phyloP scores from a whole-genome alignment of 768 basidiomycete genomes.

The Calocera cornea region DNA sequence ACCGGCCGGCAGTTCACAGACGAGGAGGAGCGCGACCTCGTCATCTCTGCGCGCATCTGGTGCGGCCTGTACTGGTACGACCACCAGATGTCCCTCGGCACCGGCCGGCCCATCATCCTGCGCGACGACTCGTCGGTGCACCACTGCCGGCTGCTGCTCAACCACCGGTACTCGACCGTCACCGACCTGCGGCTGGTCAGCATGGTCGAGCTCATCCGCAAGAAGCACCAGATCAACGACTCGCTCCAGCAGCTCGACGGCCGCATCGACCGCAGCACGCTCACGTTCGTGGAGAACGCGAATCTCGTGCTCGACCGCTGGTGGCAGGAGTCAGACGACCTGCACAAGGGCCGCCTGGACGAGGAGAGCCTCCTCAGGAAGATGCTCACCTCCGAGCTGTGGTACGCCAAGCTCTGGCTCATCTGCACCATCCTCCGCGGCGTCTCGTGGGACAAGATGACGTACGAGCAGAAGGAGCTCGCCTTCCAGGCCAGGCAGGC shows the following conservation, averaged over 20 bases:
- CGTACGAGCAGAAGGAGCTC: constrained; percentile 84
- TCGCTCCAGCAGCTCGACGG: constrained; percentile 76
- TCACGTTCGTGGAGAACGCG: constrained; percentile 77
- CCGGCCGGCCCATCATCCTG: constrained; percentile 77
- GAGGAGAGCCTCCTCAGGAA: constrained; percentile 76
- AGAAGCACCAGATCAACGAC: constrained; percentile 94
- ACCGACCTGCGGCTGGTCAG: constrained; percentile 84
- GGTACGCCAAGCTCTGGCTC: constrained; percentile 90
- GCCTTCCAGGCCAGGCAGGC: constrained; percentile 94
- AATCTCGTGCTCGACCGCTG: constrained; percentile 78
- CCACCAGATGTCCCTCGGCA: constrained; percentile 88
- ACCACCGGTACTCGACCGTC: constrained; percentile 74
- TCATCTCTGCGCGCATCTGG: constrained; percentile 89
- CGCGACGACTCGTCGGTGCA: constrained; percentile 79
- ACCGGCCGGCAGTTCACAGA: constrained; percentile 40
- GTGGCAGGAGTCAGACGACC: constrained; percentile 77
- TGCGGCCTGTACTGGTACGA: constrained; percentile 92
- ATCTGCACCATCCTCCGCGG: constrained; percentile 86
- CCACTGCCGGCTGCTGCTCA: constrained; percentile 67
- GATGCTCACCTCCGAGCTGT: constrained; percentile 74
- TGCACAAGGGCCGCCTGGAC: constrained; percentile 64
- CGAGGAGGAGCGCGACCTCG: constrained; percentile 71
- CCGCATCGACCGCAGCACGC: constrained; percentile 69
- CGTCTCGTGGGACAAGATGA: constrained; percentile 91
- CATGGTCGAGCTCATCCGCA: constrained; percentile 76